These are phyloP conservation scores for Cytospora mali DNA, from an alignment of 2,329 filamentous ascomycete genomes.

Conservation along the genomic window DNA sequence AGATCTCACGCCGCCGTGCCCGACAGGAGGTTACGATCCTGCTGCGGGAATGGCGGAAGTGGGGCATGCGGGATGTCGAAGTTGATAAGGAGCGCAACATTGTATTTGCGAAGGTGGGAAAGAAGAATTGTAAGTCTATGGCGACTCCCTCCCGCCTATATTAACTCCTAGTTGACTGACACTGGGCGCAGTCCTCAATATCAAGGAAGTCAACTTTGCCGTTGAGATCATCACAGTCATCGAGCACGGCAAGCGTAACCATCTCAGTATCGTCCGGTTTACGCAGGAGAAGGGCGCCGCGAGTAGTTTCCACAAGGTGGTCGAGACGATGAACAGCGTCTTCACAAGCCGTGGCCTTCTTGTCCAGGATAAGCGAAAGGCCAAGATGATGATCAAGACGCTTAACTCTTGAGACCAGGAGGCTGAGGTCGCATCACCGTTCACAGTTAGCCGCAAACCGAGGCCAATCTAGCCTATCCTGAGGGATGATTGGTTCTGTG, in stretches of 20 bases:
- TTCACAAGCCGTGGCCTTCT: conserved; percentile 68
- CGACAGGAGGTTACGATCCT: conserved; percentile 76
- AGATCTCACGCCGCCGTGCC: conserved; percentile 69
- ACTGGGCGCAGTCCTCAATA: conserved; percentile 65
- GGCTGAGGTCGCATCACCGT: conserved; percentile 17
- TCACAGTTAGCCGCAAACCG: conserved; percentile 4
- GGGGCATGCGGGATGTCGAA: conserved; percentile 78
- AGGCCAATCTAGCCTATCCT: neutral
- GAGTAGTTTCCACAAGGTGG: conserved; percentile 82
- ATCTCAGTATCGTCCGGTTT: conserved; percentile 80
- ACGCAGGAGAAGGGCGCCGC: conserved; percentile 91
- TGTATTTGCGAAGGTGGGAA: conserved; percentile 76
- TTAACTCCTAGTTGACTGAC: neutral
- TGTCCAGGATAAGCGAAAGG: conserved; percentile 67
- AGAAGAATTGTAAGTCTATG: conserved; percentile 72
- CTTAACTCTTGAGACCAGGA: conserved; percentile 50
- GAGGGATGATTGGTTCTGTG: conserved; percentile 2
- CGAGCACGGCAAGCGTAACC: conserved; percentile 76
- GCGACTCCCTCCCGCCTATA: neutral
- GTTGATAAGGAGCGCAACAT: conserved; percentile 79
- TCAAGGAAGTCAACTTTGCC: conserved; percentile 88
- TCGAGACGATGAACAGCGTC: conserved; percentile 73
- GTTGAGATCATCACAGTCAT: conserved; percentile 87
- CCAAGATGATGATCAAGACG: conserved; percentile 74
- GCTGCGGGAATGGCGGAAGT: conserved; percentile 77